phyloP scores from a whole-genome alignment of 305 asterid species.

The Caryopteris hybrid region DNA sequence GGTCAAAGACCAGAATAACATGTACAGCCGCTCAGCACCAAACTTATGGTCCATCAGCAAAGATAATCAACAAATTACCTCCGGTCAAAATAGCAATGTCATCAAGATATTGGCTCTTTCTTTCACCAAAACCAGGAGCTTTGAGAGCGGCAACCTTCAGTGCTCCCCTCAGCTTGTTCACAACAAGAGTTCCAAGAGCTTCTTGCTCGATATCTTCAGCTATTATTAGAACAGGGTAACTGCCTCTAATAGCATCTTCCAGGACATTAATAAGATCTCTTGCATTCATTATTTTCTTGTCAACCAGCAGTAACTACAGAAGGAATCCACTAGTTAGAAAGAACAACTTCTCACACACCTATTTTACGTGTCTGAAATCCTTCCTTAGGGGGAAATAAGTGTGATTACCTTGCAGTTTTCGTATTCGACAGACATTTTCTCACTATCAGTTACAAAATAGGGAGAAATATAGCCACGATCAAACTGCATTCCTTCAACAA shows the following conservation, averaged over 20 bases:
- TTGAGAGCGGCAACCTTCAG: constrained; percentile 86
- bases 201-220: constrained; percentile 97
- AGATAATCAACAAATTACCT: constrained; percentile 32
- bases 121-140: constrained; percentile 96
- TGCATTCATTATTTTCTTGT: constrained; percentile 87
- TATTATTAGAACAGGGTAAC: constrained; percentile 65
- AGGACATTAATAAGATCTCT: constrained; percentile 70
- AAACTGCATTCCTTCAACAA: constrained; percentile 95
- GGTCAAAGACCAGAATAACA: background rate
- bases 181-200: constrained; percentile 90
- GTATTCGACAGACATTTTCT: constrained; percentile 83
- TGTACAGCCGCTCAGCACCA: background rate
- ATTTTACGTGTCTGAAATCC: background rate
- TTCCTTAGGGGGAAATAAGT: background rate
- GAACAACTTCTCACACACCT: constrained; percentile 11
- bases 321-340: constrained; percentile 15
- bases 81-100: constrained; percentile 87
- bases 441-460: constrained; percentile 79
- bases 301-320: constrained; percentile 70
- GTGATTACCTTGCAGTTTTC: constrained; percentile 81
- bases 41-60: background rate
- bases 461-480: constrained; percentile 95
- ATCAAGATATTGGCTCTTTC: constrained; percentile 87
- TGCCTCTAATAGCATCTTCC: constrained; percentile 85
- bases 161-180: constrained; percentile 88